Evolutionary conservation across 202 grass and related monocot genomes (phyloP), one percentile per base, ranked within the genome.

Genomic region (Hordeum pubiflorum): DNA sequence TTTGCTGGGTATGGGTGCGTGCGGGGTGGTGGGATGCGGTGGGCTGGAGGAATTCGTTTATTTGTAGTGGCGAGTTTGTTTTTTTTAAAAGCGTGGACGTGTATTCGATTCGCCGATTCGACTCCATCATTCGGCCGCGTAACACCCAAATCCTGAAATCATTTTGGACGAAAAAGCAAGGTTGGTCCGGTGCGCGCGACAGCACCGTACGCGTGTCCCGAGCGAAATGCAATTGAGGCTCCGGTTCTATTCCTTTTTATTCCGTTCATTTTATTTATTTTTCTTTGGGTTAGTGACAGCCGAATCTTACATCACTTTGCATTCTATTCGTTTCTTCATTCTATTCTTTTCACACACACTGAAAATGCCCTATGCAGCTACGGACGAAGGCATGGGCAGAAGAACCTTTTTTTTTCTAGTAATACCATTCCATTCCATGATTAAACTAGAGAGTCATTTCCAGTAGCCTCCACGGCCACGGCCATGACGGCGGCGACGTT

Each of bases 161-260:
- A 4, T n/a, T n/a, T n/a, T n/a, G 44, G 20, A 39, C 11, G 20
- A 24, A 9, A 32, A 73, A 55, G 4, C 5, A 54, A 2, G 9
- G 15, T 1, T 22, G 0, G 2, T 12, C 20, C 4, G 13, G n/a
- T 11, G 20, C 55, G 26, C 23, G 79, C 61, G 31, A 10, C 24
- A 40, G 37, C 39, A 37, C 38, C 82, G 82, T 70, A 78, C 74
- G 56, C 40, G 82, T 78, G 82, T 69, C n/a, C 3, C 7, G 9
- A 38, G 22, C 23, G 8, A 3, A 31, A 64, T 10, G 17, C 17
- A 48, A 14, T 12, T 56, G 59, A 74, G 75, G 70, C 44, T 83
- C 43, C 70, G 70, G 71, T 84, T 56, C 41, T 6, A 69, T 48
- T 20, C 61, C 21, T 6, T 37, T 59, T 63, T 15, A 7, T 52